These are phyloP conservation scores for Mucor racemosus DNA, from an alignment of 371 early-diverging fungal species.

Conservation along the genomic window DNA sequence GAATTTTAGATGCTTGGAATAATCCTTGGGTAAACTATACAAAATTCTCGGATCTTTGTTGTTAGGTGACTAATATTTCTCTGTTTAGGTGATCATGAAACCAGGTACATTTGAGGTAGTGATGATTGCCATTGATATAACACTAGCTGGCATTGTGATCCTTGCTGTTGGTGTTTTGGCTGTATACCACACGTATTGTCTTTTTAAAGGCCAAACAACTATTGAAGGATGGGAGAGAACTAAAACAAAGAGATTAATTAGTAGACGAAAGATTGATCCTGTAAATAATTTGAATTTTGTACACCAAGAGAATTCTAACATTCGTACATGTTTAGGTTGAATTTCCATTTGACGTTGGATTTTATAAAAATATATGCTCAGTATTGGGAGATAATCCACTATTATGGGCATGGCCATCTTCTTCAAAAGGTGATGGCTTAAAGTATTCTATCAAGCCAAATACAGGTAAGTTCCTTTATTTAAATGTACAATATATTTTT, in stretches of 20 bases:
- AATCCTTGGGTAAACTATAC: constrained; percentile 21
- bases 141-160: constrained; percentile 65
- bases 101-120: constrained; percentile 46
- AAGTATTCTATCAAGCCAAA: constrained; percentile 57
- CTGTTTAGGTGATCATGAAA: not conserved
- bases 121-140: constrained; percentile 67
- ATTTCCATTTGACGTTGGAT: constrained; percentile 95
- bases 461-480: constrained; percentile 27
- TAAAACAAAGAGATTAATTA: constrained; percentile 24
- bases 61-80: not conserved
- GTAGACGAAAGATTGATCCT: constrained; percentile 22
- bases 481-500: not conserved
- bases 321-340: constrained; percentile 37
- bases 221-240: constrained; percentile 81
- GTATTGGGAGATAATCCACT: constrained; percentile 76
- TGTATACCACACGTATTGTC: constrained; percentile 78
- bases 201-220: constrained; percentile 85
- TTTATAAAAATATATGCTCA: constrained; percentile 74
- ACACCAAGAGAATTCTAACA: not conserved
- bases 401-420: constrained; percentile 74
- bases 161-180: constrained; percentile 79
- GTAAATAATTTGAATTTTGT: constrained; percentile 6
- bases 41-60: not conserved
- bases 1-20: constrained; percentile 36
- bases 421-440: constrained; percentile 75